Percentiles rank a stretch among this genome's conserved stretches.
Conservation (phyloP, 2,329 filamentous ascomycete genomes). For the Dactylella cylindrospora region DNA sequence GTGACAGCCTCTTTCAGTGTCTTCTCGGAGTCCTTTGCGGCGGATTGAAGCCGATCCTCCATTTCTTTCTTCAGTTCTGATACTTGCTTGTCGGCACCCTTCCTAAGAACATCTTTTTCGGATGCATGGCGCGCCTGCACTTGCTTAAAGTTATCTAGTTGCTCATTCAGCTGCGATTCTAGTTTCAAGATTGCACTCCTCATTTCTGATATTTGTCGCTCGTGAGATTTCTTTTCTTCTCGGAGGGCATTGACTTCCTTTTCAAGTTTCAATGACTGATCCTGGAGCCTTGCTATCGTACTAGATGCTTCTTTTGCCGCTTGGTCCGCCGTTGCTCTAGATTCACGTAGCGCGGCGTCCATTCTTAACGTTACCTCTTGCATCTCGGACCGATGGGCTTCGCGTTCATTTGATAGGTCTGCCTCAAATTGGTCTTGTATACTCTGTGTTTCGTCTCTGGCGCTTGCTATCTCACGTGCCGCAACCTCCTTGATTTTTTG, state of each 20-base stretch:
- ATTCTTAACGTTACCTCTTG: slow-evolving; percentile 39
- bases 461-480: slow-evolving; percentile 37
- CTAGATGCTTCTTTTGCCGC: slow-evolving; percentile 27
- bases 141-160: slow-evolving; percentile 56
- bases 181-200: slow-evolving; percentile 51
- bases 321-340: slow-evolving; percentile 21
- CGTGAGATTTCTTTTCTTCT: slow-evolving; percentile 7
- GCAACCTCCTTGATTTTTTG: slow-evolving; percentile 42
- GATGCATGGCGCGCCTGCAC: slow-evolving; percentile 46
- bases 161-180: slow-evolving; percentile 51
- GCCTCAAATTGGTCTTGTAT: slow-evolving; percentile 45
- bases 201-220: slow-evolving; percentile 25
- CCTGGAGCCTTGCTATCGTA: slow-evolving; percentile 16
- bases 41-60: slow-evolving; percentile 54
- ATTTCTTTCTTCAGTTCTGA: slow-evolving; percentile 53
- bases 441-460: slow-evolving; percentile 43
- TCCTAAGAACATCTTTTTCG: slow-evolving; percentile 48
- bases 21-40: slow-evolving; percentile 52
- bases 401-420: slow-evolving; percentile 40
- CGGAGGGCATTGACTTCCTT: slow-evolving; percentile 14
- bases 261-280: slow-evolving; percentile 14
- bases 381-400: slow-evolving; percentile 43
- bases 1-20: slow-evolving; percentile 55
- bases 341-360: slow-evolving; percentile 26
- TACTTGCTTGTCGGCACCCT: slow-evolving; percentile 52